phyloP scores from a whole-genome alignment of 2,329 filamentous ascomycete species.

The Exophiala dermatitidis region DNA sequence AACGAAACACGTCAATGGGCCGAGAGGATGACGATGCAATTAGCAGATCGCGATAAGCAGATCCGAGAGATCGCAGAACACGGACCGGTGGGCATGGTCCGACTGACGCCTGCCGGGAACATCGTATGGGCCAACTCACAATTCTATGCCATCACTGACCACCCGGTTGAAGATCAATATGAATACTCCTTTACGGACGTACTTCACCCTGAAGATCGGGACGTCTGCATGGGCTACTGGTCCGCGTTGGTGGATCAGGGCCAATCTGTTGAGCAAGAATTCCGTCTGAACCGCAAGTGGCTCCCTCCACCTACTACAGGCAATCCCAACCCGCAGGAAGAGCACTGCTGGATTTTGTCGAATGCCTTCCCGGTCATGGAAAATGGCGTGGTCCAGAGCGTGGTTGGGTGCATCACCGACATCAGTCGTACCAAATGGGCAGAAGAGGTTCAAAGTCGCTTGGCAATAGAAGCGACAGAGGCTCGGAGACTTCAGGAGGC shows the following conservation, averaged over 20 bases:
- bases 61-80: conserved; percentile 20
- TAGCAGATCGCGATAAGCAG: conserved; percentile 15
- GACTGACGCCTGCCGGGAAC: background rate
- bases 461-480: conserved; percentile 17
- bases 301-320: conserved; percentile 16
- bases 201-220: conserved; percentile 15
- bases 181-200: conserved; percentile 18
- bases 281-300: conserved; percentile 18
- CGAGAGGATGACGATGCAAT: conserved; percentile 14
- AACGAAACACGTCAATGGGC: conserved; percentile 18
- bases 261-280: conserved; percentile 5
- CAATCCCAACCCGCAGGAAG: conserved; percentile 9
- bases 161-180: conserved; percentile 14
- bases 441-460: conserved; percentile 38
- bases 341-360: conserved; percentile 17
- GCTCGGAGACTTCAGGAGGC: conserved; percentile 53
- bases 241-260: conserved; percentile 1
- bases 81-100: conserved; percentile 17
- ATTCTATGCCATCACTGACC: conserved; percentile 23
- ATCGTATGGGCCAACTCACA: conserved; percentile 21
- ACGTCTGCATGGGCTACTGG: conserved; percentile 3
- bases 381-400: conserved; percentile 26
- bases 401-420: conserved; percentile 38
- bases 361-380: conserved; percentile 17
- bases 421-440: conserved; percentile 29